Conservation (phyloP, 345 rosid species). For the Capsella bursapastoris region DNA sequence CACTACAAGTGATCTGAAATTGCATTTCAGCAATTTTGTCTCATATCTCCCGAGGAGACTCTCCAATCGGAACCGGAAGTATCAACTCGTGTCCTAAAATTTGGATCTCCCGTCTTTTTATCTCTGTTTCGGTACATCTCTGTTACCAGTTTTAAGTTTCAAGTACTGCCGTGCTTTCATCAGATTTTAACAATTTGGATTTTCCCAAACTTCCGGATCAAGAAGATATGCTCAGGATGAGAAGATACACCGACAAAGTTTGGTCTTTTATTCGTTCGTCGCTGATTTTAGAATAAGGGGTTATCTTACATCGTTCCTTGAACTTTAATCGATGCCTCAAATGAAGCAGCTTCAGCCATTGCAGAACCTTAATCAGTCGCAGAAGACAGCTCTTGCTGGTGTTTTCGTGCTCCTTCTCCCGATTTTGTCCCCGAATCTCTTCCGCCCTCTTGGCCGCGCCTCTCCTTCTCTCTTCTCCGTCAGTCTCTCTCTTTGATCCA, state of each 20-base stretch:
- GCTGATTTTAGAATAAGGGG: slow-evolving; percentile 8
- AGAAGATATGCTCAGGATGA: not conserved
- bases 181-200: slow-evolving; percentile 7
- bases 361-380: slow-evolving; percentile 49
- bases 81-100: not conserved
- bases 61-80: not conserved
- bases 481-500: slow-evolving; percentile 32
- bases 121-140: not conserved
- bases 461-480: slow-evolving; percentile 85
- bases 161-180: not conserved
- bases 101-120: not conserved
- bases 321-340: slow-evolving; percentile 9
- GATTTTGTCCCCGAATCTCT: slow-evolving; percentile 59
- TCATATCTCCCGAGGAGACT: not conserved
- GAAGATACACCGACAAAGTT: slow-evolving; percentile 16
- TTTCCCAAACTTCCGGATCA: slow-evolving; percentile 21
- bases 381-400: slow-evolving; percentile 54
- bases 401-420: slow-evolving; percentile 64
- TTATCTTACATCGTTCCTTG: slow-evolving; percentile 24
- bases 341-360: slow-evolving; percentile 50
- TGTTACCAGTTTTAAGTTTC: not conserved
- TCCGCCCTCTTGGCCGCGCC: slow-evolving; percentile 69
- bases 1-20: no score
- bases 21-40: not conserved
- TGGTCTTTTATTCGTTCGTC: slow-evolving; percentile 3